Evolutionary conservation across 164 flowering plant species (phyloP).

Genomic region (Aristolochia californica): DNA sequence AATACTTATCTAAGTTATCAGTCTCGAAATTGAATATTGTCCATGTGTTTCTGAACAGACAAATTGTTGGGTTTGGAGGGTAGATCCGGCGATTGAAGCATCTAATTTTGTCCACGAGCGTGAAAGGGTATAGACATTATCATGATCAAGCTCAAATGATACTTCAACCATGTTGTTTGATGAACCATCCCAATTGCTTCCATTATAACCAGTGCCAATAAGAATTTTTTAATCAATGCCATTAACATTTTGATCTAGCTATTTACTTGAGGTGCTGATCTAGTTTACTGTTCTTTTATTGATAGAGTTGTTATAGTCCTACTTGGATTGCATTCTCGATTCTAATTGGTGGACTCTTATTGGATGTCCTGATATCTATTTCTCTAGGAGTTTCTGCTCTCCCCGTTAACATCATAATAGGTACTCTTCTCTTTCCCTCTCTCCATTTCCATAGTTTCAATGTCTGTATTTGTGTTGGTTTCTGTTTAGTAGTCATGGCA

Average conservation of each 20-base stretch:
- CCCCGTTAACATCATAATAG: slow-evolving; percentile 75
- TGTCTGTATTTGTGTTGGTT: too few relatives aligned
- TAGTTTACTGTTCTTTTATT: background rate
- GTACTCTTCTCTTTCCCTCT: slow-evolving; percentile 19
- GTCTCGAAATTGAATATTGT: too few relatives aligned
- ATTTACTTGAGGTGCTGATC: too few relatives aligned
- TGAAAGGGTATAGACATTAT: slow-evolving; percentile 37
- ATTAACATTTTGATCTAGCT: too few relatives aligned
- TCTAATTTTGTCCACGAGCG: slow-evolving; percentile 17
- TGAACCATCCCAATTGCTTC: background rate
- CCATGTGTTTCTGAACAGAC: slow-evolving; percentile 25
- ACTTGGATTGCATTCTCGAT: slow-evolving; percentile 76
- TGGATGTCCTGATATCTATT: slow-evolving; percentile 70
- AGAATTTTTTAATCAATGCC: too few relatives aligned
- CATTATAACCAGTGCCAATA: background rate
- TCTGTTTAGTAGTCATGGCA: background rate
- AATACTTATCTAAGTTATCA: too few relatives aligned
- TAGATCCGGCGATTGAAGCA: slow-evolving; percentile 37
- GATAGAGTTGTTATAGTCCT: slow-evolving; percentile 60
- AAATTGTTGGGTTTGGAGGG: slow-evolving; percentile 69
- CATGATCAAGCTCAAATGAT: background rate
- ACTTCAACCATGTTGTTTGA: too few relatives aligned
- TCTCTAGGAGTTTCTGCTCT: slow-evolving; percentile 77
- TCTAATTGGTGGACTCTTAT: slow-evolving; percentile 60
- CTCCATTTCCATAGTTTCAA: background rate